phyloP scores from a whole-genome alignment of 2,329 filamentous ascomycete genomes.

The Curvularia verruculosa region DNA sequence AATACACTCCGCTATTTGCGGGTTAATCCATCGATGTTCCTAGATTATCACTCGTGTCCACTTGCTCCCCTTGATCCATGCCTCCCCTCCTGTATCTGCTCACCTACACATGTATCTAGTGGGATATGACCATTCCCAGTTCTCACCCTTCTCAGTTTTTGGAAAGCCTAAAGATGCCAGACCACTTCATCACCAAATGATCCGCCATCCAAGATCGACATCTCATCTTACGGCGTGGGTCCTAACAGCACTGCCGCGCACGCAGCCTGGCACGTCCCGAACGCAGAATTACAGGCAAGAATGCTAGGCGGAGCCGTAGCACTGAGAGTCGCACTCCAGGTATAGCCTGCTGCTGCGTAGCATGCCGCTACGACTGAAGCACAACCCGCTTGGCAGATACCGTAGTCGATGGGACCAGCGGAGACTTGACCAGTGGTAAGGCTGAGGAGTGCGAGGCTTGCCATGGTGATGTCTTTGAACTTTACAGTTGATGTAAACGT shows the following conservation, averaged over 20 bases:
- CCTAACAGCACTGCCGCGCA: constrained; percentile 49
- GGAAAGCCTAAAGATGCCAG: neutral
- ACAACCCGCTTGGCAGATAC: constrained; percentile 57
- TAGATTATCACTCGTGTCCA: neutral
- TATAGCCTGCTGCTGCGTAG: constrained; percentile 53
- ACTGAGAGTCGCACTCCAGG: constrained; percentile 51
- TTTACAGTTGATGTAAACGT: constrained; percentile 2
- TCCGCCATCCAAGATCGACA: too few species aligned
- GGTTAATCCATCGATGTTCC: neutral
- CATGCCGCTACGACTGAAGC: constrained; percentile 54
- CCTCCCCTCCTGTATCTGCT: neutral
- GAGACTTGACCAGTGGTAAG: constrained; percentile 6
- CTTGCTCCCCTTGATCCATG: neutral
- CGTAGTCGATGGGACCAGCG: constrained; percentile 51
- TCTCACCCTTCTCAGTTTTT: neutral
- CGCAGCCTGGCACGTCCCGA: constrained; percentile 54
- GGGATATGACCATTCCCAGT: neutral
- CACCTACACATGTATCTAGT: neutral
- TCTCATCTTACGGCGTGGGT: constrained; percentile 38
- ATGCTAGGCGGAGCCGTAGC: constrained; percentile 51
- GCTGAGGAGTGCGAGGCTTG: neutral
- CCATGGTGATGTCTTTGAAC: neutral
- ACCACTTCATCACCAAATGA: neutral
- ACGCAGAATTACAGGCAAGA: constrained; percentile 55
- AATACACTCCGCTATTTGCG: neutral